A percentile compares a stretch with the other conserved stretches of the same genome.
Conservation (phyloP, 441 rosid species). For the Monsonia emarginata region DNA sequence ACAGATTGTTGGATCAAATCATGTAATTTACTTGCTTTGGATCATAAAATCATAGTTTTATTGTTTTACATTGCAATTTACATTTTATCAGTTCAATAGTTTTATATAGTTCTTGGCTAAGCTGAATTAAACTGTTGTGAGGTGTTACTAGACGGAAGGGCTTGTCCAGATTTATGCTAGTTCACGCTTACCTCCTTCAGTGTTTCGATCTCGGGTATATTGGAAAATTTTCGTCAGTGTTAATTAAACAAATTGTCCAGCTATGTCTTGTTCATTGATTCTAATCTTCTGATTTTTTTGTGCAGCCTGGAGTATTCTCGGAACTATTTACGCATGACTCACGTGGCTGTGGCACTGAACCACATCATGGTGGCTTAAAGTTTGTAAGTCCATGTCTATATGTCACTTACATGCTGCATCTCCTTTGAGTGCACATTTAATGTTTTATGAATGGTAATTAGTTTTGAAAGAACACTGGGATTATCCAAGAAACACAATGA, state of each 20-base stretch:
- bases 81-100: slow-evolving; percentile 14
- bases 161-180: slow-evolving; percentile 50
- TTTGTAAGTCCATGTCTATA: slow-evolving; percentile 34
- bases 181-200: slow-evolving; percentile 41
- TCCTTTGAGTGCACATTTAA: neutral
- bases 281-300: slow-evolving; percentile 20
- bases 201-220: slow-evolving; percentile 64
- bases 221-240: slow-evolving; percentile 26
- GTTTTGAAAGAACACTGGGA: neutral
- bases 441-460: neutral
- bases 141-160: slow-evolving; percentile 59
- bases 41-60: slow-evolving; percentile 11
- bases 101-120: slow-evolving; percentile 24
- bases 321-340: slow-evolving; percentile 59
- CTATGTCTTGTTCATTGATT: slow-evolving; percentile 7
- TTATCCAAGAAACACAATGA: slow-evolving; percentile 1
- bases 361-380: slow-evolving; percentile 37
- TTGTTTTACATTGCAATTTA: slow-evolving; percentile 18
- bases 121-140: slow-evolving; percentile 33
- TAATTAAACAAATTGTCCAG: slow-evolving; percentile 8
- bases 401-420: neutral
- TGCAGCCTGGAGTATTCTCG: slow-evolving; percentile 58
- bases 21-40: slow-evolving; percentile 38
- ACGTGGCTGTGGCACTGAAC: slow-evolving; percentile 42
- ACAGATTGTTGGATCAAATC: slow-evolving; percentile 54